Percentiles rank a stretch among this genome's conserved stretches.
Conservation (phyloP, 1,284 basidiomycete species). For the Earliella scabrosa region DNA sequence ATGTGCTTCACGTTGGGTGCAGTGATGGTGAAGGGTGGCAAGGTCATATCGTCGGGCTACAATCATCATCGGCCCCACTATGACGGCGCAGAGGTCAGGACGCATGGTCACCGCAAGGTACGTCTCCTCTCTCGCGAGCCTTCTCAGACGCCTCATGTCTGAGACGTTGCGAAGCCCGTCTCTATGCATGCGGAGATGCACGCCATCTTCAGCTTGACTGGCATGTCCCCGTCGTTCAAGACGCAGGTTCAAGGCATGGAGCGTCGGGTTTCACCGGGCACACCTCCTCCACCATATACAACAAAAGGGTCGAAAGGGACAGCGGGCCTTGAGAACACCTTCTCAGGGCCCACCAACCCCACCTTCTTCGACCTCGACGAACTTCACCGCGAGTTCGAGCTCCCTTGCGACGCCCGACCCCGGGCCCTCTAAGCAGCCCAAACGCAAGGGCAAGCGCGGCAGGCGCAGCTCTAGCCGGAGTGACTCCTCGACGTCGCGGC, state of each 20-base stretch:
- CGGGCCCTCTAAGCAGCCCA: conserved; percentile 14
- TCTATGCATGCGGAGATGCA: conserved; percentile 71
- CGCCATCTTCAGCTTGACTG: conserved; percentile 55
- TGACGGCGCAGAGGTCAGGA: conserved; percentile 48
- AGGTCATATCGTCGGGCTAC: conserved; percentile 54
- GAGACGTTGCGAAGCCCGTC: conserved; percentile 38
- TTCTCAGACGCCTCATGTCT: neutral
- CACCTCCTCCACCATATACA: conserved; percentile 31
- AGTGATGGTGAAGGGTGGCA: conserved; percentile 61
- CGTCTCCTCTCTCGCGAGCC: neutral
- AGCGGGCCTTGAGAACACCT: conserved; percentile 24
- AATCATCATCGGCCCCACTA: conserved; percentile 62
- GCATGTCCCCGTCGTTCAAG: conserved; percentile 58
- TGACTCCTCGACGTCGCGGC: neutral
- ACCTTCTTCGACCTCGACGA: neutral
- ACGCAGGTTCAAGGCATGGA: conserved; percentile 53
- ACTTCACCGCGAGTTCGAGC: no score
- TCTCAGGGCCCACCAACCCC: conserved; percentile 29
- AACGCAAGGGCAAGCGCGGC: conserved; percentile 20
- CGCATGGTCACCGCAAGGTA: conserved; percentile 47
- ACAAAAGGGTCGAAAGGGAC: conserved; percentile 36
- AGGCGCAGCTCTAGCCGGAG: conserved; percentile 14
- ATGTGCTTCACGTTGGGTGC: conserved; percentile 63
- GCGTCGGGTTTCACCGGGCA: conserved; percentile 35
- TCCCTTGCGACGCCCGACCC: neutral